Evolutionary conservation across 495 filamentous ascomycete species (phyloP).

Genomic region (Penicillium psychrofluorescens): DNA sequence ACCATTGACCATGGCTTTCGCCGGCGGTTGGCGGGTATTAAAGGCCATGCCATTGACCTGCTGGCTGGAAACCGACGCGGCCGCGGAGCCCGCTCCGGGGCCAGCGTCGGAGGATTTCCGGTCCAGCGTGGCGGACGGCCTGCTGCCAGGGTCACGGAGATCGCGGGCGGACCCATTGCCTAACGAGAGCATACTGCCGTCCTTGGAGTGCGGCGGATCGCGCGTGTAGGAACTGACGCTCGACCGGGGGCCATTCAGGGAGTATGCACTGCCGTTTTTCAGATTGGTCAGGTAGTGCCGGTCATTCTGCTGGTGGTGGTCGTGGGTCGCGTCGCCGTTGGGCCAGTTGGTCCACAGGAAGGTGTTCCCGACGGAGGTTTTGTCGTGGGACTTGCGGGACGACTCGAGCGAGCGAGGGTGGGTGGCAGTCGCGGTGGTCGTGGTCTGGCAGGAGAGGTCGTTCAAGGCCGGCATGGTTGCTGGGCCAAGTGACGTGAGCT

Average conservation of each 20-base stretch:
- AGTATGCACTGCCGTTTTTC: constrained; percentile 39
- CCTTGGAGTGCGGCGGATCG: constrained; percentile 41
- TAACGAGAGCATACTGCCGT: constrained; percentile 46
- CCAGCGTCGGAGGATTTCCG: constrained; percentile 27
- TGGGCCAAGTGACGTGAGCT: constrained; percentile 25
- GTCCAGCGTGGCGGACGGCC: constrained; percentile 30
- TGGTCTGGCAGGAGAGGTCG: constrained; percentile 28
- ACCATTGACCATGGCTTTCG: constrained; percentile 34
- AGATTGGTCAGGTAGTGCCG: constrained; percentile 26
- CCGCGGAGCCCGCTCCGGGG: constrained; percentile 22
- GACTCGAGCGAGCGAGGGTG: constrained; percentile 34
- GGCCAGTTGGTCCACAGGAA: constrained; percentile 44
- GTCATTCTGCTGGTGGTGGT: constrained; percentile 29
- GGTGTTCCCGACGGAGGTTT: constrained; percentile 37
- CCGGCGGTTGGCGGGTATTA: constrained; percentile 19
- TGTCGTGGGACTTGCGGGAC: constrained; percentile 38
- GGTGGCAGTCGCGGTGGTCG: constrained; percentile 24
- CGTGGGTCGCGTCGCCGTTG: constrained; percentile 32
- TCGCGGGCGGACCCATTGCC: constrained; percentile 38
- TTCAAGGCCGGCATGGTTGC: constrained; percentile 38
- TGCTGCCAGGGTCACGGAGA: constrained; percentile 30
- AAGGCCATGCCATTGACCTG: constrained; percentile 26
- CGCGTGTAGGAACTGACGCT: constrained; percentile 44
- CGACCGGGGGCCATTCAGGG: constrained; percentile 39
- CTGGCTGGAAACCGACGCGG: constrained; percentile 21